Base-by-base conservation (phyloP, 202 grass and related monocot genomes). In the Hordeum pubiflorum region DNA sequence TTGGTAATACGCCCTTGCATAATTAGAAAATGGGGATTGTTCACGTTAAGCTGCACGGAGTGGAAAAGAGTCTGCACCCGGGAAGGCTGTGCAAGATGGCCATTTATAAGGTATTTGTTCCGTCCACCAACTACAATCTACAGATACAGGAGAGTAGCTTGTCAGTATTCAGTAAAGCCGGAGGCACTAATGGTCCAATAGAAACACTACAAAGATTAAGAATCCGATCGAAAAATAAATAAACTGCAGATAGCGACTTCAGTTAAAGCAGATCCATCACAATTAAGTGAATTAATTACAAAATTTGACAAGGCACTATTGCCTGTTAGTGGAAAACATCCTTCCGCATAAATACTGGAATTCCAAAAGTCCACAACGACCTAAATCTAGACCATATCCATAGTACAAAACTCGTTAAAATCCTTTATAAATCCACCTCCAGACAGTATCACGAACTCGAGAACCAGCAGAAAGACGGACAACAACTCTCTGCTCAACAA, bases 1-100 rank as follows among this genome's bases (percentile, higher is more conserved):
- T 98, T 98, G 4, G 96, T 98, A 56, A 98, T 98, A 32, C 96
- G 90, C 8, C 96, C 96, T 99, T 99, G 96, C 92, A 99, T 99
- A 79, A 99, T 99, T 9, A 99, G 74, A 71, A 99, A 99, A 88
- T 99, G 96, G 10, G 96, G 96, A 69, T 99, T 99, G 83, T 99
- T 99, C 46, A 96, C 96, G 63, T 95, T 99, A 44, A 99, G 96
- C 78, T 99, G 96, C 44, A 99, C 92, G 22, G 96, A 95, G 55
- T 99, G 96, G 82, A 99, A 99, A 82, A 99, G 92, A 23, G 89
- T 96, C 87, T 91, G 89, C 57, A 99, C 92, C 43, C 92, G 87
- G 24, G 90, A 91, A 58, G 96, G 96, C 66, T 91, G 90, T 36
- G 96, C 96, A 61, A 82, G 82, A 79, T 95, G 88, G 40, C 96